Base-by-base conservation (phyloP, 345 rosid genomes). In the Pelargonium nanum region DNA sequence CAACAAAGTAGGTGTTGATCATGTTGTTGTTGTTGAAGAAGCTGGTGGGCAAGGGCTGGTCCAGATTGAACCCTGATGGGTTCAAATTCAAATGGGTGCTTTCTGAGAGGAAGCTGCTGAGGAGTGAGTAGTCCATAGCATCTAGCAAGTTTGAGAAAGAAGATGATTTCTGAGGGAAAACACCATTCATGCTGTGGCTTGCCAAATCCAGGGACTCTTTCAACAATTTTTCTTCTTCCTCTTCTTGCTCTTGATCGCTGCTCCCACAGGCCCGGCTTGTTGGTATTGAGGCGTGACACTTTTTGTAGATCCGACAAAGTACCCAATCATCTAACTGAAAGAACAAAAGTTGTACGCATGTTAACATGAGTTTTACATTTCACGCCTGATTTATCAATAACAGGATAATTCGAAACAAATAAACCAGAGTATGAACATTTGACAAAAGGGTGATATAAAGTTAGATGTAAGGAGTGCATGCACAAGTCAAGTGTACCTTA, bases 251-350 rank as follows among this genome's bases (percentile, higher is more conserved):
- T 58, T 78, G 89, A 59, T 85, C 83, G 62, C 76, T 80, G 60
- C 69, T 24, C 30, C 60, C 57, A 22, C n/a, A n/a, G n/a, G n/a
- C n/a, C n/a, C 22, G 75, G 45, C 15, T 3, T 57, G 80, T 53
- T 65, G 90, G 74, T n/a, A 77, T 57, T 7, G 80, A 64, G 44
- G 76, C 74, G 17, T 89, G 84, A 30, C 77, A 69, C 72, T 89
- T 93, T 74, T 81, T 81, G 83, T 93, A 93, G 61, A 93, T 93
- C 71, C 99, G 91, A 77, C 96, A 93, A 34, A 89, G 97, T 64
- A 93, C 99, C 97, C 99, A 93, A 70, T 93, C 94, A 75, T 93
- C 99, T 24, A 93, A 68, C 99, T 93, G 85, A 28, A 8, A 19
- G 23, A 15, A 20, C 2, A 2, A 40, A 19, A n/a, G n/a, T n/a